phyloP scores from a whole-genome alignment of 2,329 filamentous ascomycete species.

The Bipolaris sorokiniana region DNA sequence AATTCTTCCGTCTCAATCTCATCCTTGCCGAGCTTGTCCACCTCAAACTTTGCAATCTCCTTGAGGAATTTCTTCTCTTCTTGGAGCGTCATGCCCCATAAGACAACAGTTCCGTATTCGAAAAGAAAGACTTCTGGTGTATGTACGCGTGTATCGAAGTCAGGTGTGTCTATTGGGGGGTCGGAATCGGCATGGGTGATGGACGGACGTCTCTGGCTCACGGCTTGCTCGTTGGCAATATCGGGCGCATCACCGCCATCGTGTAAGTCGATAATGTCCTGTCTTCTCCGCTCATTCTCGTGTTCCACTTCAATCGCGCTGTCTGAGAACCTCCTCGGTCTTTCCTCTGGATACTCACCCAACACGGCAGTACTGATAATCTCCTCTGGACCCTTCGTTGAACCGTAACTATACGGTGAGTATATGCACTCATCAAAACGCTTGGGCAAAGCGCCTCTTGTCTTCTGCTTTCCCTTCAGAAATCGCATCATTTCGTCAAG shows the following conservation, averaged over 20 bases:
- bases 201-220: constrained; percentile 32
- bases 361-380: constrained; percentile 45
- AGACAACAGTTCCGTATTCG: constrained; percentile 95
- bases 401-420: constrained; percentile 82
- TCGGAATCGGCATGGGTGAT: constrained; percentile 42
- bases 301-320: constrained; percentile 73
- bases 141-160: constrained; percentile 87
- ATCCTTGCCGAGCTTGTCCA: constrained; percentile 84
- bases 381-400: constrained; percentile 49
- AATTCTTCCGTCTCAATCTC: constrained; percentile 96
- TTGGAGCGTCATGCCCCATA: constrained; percentile 94
- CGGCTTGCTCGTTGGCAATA: constrained; percentile 35
- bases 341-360: constrained; percentile 31
- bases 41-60: constrained; percentile 92
- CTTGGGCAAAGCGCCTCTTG: constrained; percentile 82
- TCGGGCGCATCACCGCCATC: constrained; percentile 43
- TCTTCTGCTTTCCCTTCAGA: constrained; percentile 81
- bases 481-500: constrained; percentile 90
- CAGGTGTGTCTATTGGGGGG: constrained; percentile 57
- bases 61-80: constrained; percentile 92
- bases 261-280: constrained; percentile 69
- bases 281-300: constrained; percentile 60
- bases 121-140: constrained; percentile 96
- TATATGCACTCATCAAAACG: constrained; percentile 98
- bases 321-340: constrained; percentile 73